Base-by-base conservation (phyloP, 306 rosid genomes). In the Hylodesmum podocarpum region DNA sequence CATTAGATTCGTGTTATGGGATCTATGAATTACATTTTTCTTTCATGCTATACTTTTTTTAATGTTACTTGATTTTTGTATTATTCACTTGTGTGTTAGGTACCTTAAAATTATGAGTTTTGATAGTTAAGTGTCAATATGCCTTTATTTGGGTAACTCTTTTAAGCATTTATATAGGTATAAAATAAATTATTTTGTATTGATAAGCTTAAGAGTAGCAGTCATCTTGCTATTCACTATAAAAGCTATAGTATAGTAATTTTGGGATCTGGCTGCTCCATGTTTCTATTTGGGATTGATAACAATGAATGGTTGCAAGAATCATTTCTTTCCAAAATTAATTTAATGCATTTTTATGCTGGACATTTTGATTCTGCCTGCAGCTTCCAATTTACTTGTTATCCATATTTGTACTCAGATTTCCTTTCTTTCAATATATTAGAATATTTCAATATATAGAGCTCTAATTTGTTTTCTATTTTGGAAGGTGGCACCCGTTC, bases 401-500 rank as follows among this genome's bases (percentile, higher is more conserved):
- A 44, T 69, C 55, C 51, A 68, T 44, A 43, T 58, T 15, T 36
- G 46, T 78, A 11, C 36, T 47, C 41, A 24, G 28, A 46, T 33
- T 18, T 59, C 29, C 68, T 57, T 40, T 3, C 8, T 33, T 36
- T 47, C 28, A 34, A 21, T 5, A 47, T 49, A n/a, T 37, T 63
- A 39, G 29, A 57, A 40, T 28, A 36, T 29, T 61, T 62, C 27
- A 36, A 51, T 37, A 19, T 8, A 44, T 54, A 43, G n/a, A 69
- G 73, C 71, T 54, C 72, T 74, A 67, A 66, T 71, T 80, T 27
- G 43, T 64, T 66, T 44, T 72, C 37, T 76, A 43, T 47, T 69
- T 55, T 69, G 70, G 78, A 82, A 92, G 97, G 96, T 87, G 66
- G 87, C 90, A 72, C 91, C 93, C 40, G 74, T 79, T 74, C 82